Base-by-base conservation (phyloP, 139 green algal species). In the Desmodesmus armatus region DNA sequence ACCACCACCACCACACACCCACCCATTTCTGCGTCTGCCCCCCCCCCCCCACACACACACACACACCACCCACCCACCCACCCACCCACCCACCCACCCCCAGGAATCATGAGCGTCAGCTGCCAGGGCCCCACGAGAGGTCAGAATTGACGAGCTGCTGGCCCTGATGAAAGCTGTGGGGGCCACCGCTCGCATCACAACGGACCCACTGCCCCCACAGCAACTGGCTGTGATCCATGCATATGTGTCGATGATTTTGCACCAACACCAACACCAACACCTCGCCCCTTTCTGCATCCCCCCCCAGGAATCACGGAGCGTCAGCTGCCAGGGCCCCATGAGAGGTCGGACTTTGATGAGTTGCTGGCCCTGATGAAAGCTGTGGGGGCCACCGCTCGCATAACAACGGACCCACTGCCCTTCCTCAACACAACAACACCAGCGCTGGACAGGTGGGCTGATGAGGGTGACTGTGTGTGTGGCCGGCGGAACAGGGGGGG, bases 381-480 rank as follows among this genome's bases (percentile, higher is more conserved):
- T 15, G 76, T 87, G 21, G 71, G 53, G 2, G 82, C 82, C 53
- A 49, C 4, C 0, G 82, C 71, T 21, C 43, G 70, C 39, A 37
- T 87, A 13, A 71, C 82, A 39, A 74, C 71, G 6, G 82, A 87
- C 53, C 82, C 82, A 9, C 49, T 87, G 40, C 82, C 82, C 2
- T 87, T 87, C 27, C 29, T 87, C 40, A 11, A 17, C 7, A 86
- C 80, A 2, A 43, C 65, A 23, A 79, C 23, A 17, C 23, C 41
- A 2, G 67, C 66, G 21, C 17, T 69, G 21, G 80, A 86, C 37
- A 27, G 80, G 80, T 80, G 62, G 29, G 78, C 35, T 13, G 66
- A 3, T 41, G 17, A 62, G 51, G 51, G 51, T 17, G 51, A 2
- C 1, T 27, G 1, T 3, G 1, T 62, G 51, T 1, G 21, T 62